phyloP scores from a whole-genome alignment of 495 filamentous ascomycete genomes.

The Cladorrhinum samala region DNA sequence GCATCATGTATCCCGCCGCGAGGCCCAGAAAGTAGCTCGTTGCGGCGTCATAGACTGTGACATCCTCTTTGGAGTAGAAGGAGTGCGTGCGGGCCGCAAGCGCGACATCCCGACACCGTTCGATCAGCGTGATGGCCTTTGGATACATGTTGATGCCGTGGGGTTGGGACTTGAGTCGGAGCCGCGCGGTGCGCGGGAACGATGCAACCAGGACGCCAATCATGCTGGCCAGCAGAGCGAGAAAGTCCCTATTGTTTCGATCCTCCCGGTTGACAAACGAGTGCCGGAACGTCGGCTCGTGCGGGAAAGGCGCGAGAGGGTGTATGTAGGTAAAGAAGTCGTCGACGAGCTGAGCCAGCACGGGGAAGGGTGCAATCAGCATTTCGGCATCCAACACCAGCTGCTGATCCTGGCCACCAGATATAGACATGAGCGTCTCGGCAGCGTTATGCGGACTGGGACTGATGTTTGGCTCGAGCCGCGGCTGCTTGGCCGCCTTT shows the following conservation, averaged over 20 bases:
- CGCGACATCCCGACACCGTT: conserved; percentile 66
- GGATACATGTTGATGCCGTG: conserved; percentile 52
- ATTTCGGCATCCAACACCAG: conserved; percentile 56
- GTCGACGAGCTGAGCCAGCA: conserved; percentile 64
- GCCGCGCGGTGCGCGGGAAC: conserved; percentile 69
- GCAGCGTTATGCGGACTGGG: conserved; percentile 41
- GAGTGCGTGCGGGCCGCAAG: conserved; percentile 62
- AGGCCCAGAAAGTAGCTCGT: conserved; percentile 80
- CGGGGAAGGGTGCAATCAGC: conserved; percentile 64
- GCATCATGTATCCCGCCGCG: conserved; percentile 62
- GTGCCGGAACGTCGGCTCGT: conserved; percentile 76
- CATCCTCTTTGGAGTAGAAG: conserved; percentile 58
- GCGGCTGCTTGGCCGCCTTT: conserved; percentile 53
- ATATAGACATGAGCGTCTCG: conserved; percentile 41
- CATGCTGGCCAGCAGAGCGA: conserved; percentile 78
- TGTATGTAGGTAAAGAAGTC: conserved; percentile 91
- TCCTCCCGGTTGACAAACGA: conserved; percentile 68
- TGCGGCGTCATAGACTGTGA: conserved; percentile 72
- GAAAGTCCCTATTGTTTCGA: conserved; percentile 57
- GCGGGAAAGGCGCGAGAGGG: conserved; percentile 77
- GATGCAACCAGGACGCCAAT: conserved; percentile 69
- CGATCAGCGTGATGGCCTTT: conserved; percentile 64
- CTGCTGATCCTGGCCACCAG: conserved; percentile 17
- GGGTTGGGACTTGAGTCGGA: conserved; percentile 60
- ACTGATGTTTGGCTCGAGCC: conserved; percentile 40